These are phyloP conservation scores for Harringtonia lauricola DNA, from an alignment of 2,329 filamentous ascomycete genomes.

Conservation along the genomic window DNA sequence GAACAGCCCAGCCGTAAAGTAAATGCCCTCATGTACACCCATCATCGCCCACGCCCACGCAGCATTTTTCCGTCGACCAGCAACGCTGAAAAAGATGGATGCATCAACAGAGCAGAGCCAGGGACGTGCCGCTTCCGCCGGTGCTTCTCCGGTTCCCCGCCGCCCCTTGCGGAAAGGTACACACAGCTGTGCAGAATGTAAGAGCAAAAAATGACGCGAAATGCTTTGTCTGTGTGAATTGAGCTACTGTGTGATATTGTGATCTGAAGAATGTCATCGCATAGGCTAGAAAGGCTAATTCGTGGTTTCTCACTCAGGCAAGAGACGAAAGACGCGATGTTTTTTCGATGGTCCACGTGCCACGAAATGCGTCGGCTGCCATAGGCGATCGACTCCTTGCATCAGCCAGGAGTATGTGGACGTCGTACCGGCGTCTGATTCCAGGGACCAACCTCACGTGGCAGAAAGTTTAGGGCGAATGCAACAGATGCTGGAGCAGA, in stretches of 20 bases:
- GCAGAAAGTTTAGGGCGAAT: slow-evolving; percentile 21
- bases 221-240: too few species aligned
- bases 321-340: slow-evolving; percentile 40
- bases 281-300: not conserved
- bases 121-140: not conserved
- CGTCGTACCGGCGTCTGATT: slow-evolving; percentile 1
- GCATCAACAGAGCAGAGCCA: not conserved
- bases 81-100: not conserved
- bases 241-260: too few species aligned
- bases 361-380: slow-evolving; percentile 32
- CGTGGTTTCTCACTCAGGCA: slow-evolving; percentile 21
- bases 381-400: slow-evolving; percentile 27
- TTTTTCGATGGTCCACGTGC: slow-evolving; percentile 24
- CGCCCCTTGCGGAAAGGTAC: slow-evolving; percentile 6
- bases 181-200: slow-evolving; percentile 8
- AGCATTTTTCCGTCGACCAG: too few species aligned
- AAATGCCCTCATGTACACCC: too few species aligned
- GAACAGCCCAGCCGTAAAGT: too few species aligned
- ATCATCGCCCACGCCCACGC: too few species aligned
- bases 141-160: not conserved
- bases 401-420: slow-evolving; percentile 34
- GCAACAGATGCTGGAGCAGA: slow-evolving; percentile 20
- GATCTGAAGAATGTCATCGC: too few species aligned
- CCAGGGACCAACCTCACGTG: slow-evolving; percentile 7
- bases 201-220: not conserved